Conservation (phyloP, 2,329 filamentous ascomycete species). For the Botryosphaeria agaves region DNA sequence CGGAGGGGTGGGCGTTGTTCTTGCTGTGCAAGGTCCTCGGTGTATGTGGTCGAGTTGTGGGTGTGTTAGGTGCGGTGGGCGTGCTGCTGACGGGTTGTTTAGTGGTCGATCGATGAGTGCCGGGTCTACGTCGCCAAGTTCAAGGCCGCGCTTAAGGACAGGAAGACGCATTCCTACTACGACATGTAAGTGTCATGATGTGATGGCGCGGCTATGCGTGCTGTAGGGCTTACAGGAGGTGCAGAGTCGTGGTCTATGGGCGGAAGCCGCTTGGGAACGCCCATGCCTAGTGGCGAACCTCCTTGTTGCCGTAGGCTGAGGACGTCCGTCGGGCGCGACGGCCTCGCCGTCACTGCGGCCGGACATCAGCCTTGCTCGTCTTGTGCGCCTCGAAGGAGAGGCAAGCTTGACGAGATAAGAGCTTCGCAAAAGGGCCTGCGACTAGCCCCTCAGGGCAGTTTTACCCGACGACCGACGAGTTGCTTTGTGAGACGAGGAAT, state of each 20-base stretch:
- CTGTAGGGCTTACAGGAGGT: not conserved
- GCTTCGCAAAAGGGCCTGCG: no score
- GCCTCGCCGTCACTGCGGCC: no score
- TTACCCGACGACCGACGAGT: no score
- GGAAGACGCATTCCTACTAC: slow-evolving; percentile 20
- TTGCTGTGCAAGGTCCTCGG: not conserved
- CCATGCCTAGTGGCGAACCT: no score
- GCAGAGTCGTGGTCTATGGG: not conserved
- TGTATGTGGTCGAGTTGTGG: not conserved
- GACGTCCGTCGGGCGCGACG: no score
- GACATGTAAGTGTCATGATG: slow-evolving; percentile 14
- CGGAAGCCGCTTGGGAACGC: not conserved
- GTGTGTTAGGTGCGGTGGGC: not conserved
- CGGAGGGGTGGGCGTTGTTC: not conserved
- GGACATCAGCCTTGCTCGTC: no score
- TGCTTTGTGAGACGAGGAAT: no score
- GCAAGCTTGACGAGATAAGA: no score
- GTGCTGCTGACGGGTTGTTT: not conserved
- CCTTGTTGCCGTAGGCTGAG: no score
- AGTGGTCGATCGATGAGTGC: slow-evolving; percentile 18
- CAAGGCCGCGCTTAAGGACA: slow-evolving; percentile 14
- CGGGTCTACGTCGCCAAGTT: slow-evolving; percentile 16
- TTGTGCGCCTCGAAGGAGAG: no score
- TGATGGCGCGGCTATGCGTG: not conserved
- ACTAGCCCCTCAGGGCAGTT: no score